These are phyloP conservation scores for Fraxinus paxiana DNA, from an alignment of 305 asterid genomes.

Conservation along the genomic window DNA sequence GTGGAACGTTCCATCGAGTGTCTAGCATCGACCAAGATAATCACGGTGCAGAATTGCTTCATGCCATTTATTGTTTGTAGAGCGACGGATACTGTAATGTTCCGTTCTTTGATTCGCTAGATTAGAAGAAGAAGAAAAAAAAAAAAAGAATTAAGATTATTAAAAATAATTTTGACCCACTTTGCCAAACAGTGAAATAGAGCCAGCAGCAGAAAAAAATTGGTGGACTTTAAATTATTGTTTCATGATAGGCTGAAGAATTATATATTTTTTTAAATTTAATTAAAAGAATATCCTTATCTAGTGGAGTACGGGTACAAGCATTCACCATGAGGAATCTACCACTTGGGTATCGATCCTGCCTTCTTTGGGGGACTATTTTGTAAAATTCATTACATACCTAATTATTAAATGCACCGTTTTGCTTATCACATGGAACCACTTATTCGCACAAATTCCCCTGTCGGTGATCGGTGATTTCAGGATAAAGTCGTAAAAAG, in stretches of 20 bases:
- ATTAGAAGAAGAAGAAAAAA: too few relatives aligned
- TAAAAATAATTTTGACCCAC: neutral
- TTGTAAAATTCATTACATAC: neutral
- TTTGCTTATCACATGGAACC: neutral
- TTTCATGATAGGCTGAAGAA: neutral
- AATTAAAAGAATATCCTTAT: neutral
- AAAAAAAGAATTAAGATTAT: too few relatives aligned
- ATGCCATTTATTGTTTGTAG: neutral
- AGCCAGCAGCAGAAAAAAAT: neutral
- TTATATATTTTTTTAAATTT: too few relatives aligned
- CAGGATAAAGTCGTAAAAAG: neutral
- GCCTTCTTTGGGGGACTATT: neutral
- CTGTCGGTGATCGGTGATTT: neutral
- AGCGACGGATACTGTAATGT: neutral
- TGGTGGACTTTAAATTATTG: neutral
- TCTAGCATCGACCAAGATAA: too few relatives aligned
- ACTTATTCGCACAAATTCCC: neutral
- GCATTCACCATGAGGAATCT: neutral
- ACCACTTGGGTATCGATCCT: neutral
- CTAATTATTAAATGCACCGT: neutral
- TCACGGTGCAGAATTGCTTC: too few relatives aligned
- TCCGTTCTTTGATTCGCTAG: too few relatives aligned
- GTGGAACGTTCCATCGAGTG: neutral
- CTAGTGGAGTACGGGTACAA: neutral
- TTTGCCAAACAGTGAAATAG: too few relatives aligned